Base-by-base conservation (phyloP, 805 yeast genomes). In the Barnettozyma botsteinii region DNA sequence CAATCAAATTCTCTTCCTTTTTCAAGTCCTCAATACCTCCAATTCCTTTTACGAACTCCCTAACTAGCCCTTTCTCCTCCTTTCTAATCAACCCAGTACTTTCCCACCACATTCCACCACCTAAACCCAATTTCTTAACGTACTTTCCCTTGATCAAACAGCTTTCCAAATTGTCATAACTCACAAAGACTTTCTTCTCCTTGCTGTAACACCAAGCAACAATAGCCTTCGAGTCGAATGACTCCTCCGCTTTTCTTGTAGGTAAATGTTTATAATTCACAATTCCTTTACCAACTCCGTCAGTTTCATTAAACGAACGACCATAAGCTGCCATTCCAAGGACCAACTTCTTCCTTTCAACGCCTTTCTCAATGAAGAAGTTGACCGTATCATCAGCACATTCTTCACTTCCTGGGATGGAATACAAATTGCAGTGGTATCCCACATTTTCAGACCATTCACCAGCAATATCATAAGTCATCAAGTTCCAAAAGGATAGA, bases 101-200 rank as follows among this genome's bases (percentile, higher is more conserved):
- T 52, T 91, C 97, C 98, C 98, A 91, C 81, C 85, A 89, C 77
- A 93, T 80, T 0, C 85, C 95, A 0, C 98, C 98, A 0, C 81
- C 94, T 9, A 88, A 62, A 0, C 65, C 53, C 7, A 64, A 58
- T 17, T 59, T 49, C 29, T 47, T 50, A 7, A 82, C 76, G 50
- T 75, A 87, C 22, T 64, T 51, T 0, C 86, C 87, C 57, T 91
- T 93, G 14, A 51, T 50, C 8, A 56, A 51, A 3, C 73, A 75
- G 2, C 81, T 69, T 5, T 66, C 63, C 0, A 65, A 66, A 45
- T 73, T 81, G 56, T 91, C 98, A 59, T 83, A 91, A 7, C 74
- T 69, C 3, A 83, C 68, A 33, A 84, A 62, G 5, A 61, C 63
- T 26, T 51, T 58, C 0, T 55, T 50, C 1, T 48, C 44, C 0